Conservation (phyloP, 2,329 filamentous ascomycete genomes). For the Diaporthe amygdali region DNA sequence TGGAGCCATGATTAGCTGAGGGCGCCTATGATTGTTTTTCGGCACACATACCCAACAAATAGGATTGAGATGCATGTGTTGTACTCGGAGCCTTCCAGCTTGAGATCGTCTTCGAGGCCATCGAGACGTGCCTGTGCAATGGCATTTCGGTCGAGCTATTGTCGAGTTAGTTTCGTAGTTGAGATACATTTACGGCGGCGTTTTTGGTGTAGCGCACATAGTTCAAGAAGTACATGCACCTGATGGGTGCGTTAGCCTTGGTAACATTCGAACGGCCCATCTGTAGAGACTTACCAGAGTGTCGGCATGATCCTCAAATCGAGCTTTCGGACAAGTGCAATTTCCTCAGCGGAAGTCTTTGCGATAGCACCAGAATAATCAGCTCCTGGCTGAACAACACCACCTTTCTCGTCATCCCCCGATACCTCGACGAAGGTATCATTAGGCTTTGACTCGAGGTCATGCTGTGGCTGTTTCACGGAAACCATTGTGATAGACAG, state of each 20-base stretch:
- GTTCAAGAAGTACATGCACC: slow-evolving; percentile 43
- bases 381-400: neutral
- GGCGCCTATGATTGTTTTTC: too few species aligned
- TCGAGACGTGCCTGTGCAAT: slow-evolving; percentile 62
- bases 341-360: slow-evolving; percentile 40
- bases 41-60: slow-evolving; percentile 49
- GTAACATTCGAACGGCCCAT: neutral
- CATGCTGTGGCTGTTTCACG: neutral
- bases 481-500: neutral
- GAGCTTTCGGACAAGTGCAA: slow-evolving; percentile 42
- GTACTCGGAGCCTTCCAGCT: slow-evolving; percentile 52
- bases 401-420: neutral
- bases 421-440: neutral
- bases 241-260: neutral
- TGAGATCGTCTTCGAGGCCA: slow-evolving; percentile 56
- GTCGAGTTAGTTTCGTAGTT: fast-evolving
- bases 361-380: slow-evolving; percentile 41
- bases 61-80: slow-evolving; percentile 53
- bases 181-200: too few species aligned
- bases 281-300: slow-evolving; percentile 32
- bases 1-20: neutral
- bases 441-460: neutral
- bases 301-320: slow-evolving; percentile 45
- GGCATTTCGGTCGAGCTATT: slow-evolving; percentile 53
- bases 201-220: slow-evolving; percentile 32